These are phyloP conservation scores for Hymenoscyphus infarciens DNA, from an alignment of 2,329 filamentous ascomycete genomes.

Conservation along the genomic window DNA sequence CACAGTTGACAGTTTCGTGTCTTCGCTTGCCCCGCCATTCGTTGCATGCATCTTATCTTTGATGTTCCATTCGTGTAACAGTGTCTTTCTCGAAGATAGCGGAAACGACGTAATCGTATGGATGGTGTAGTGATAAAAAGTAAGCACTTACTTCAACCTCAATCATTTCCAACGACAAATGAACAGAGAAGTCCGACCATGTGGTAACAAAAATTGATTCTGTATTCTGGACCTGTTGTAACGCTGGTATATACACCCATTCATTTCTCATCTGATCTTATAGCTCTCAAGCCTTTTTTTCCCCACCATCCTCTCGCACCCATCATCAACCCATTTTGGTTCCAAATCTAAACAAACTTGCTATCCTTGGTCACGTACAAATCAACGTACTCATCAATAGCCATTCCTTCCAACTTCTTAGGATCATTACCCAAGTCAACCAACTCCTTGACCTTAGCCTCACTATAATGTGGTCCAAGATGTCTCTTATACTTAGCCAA, in stretches of 20 bases:
- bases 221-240: neutral
- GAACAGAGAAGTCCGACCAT: too few species aligned
- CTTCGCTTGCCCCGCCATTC: too few species aligned
- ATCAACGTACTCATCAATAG: constrained; percentile 92
- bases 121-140: too few species aligned
- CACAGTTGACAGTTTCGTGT: too few species aligned
- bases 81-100: too few species aligned
- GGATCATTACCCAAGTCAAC: constrained; percentile 74
- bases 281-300: neutral
- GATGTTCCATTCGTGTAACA: too few species aligned
- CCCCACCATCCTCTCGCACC: neutral
- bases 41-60: too few species aligned
- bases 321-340: neutral
- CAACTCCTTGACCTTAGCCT: constrained; percentile 75
- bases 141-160: too few species aligned
- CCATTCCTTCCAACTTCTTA: constrained; percentile 71
- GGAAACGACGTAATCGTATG: too few species aligned
- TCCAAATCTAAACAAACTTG: constrained; percentile 47
- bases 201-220: neutral
- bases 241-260: constrained; percentile 2
- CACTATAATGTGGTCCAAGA: constrained; percentile 75
- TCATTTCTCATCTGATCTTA: constrained; percentile 1
- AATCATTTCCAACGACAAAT: too few species aligned
- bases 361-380: constrained; percentile 65
- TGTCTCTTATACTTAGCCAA: constrained; percentile 94